Base-by-base conservation (phyloP, 352 stramenopile genomes). In the Blastocystis hominis region DNA sequence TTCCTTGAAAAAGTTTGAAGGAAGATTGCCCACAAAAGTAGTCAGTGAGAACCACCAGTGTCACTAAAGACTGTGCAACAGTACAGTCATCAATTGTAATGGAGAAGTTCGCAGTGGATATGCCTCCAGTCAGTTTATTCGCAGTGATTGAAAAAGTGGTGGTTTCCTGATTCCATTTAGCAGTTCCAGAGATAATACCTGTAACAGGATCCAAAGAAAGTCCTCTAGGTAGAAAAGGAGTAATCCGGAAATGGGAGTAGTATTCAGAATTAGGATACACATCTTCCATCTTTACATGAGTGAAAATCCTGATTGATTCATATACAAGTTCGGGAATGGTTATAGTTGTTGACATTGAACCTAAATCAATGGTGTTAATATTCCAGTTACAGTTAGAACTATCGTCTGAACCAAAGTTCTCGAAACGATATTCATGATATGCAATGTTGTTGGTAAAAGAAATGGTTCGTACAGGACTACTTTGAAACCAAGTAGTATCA, bases 161-260 rank as follows among this genome's bases (percentile, higher is more conserved):
- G n/a, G 38, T 4, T 2, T 38, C 30, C 1, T 47, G 55, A 3
- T 59, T 17, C 38, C 6, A 47, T 24, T 47, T 86, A 4, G 75
- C 50, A n/a, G 75, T 86, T 13, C 75, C 75, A 7, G 59, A 30
- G 50, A 86, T 72, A n/a, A 54, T 44, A 42, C 75, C 75, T 3
- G 75, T 86, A 1, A n/a, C n/a, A 36, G 38, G 36, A 55, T 69
- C 56, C 7, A 86, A 4, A 2, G 47, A 44, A 0, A 86, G 56
- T 36, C 75, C 75, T 15, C 0, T 36, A 55, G 75, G 75, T 10
- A 86, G 75, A 17, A 10, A 47, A n/a, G 75, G 75, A 47, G n/a
- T 36, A 2, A 86, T 20, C 3, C 30, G 4, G 62, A 86, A 86
- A 4, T 44, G 42, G 13, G 30, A 42, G 50, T 86, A 86, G 24